Percentiles rank a stretch among this genome's conserved stretches.
phyloP scores from a whole-genome alignment of 192 early-diverging fungal species.

The Obelidium mucronatum region DNA sequence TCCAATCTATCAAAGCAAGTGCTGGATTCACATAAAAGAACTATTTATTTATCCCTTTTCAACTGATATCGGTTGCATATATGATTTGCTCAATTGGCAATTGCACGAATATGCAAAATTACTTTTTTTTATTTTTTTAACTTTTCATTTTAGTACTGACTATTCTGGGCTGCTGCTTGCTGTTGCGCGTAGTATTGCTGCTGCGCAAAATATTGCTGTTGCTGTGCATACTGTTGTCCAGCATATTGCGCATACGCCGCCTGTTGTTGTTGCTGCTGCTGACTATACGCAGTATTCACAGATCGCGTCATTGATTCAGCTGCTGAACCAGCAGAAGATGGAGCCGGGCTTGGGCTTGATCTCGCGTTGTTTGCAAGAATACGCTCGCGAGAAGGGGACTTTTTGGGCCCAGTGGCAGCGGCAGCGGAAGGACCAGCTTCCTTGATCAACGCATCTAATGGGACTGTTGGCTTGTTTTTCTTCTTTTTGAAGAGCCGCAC shows the following conservation, averaged over 20 bases:
- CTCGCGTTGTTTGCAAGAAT: background rate
- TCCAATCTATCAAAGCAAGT: background rate
- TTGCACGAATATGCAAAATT: too few relatives aligned
- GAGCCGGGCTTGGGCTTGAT: background rate
- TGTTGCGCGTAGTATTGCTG: too few relatives aligned
- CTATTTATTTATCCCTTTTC: background rate
- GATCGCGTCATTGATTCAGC: background rate
- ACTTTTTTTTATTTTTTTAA: too few relatives aligned
- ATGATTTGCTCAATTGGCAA: too few relatives aligned
- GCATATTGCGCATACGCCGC: background rate
- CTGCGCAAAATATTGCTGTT: slow-evolving; percentile 3
- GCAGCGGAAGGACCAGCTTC: background rate
- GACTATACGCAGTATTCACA: background rate
- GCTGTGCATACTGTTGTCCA: background rate
- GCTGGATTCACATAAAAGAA: background rate
- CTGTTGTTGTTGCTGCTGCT: background rate
- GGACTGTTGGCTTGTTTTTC: slow-evolving; percentile 1
- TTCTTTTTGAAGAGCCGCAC: slow-evolving; percentile 10
- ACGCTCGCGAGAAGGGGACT: background rate
- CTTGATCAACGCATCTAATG: background rate
- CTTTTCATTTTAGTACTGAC: too few relatives aligned
- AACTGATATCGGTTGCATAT: too few relatives aligned
- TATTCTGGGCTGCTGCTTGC: too few relatives aligned
- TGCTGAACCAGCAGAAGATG: background rate
- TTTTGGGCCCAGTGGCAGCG: background rate